Evolutionary conservation across 2,329 filamentous ascomycete species (phyloP).

Genomic region (Fusarium vanettenii): DNA sequence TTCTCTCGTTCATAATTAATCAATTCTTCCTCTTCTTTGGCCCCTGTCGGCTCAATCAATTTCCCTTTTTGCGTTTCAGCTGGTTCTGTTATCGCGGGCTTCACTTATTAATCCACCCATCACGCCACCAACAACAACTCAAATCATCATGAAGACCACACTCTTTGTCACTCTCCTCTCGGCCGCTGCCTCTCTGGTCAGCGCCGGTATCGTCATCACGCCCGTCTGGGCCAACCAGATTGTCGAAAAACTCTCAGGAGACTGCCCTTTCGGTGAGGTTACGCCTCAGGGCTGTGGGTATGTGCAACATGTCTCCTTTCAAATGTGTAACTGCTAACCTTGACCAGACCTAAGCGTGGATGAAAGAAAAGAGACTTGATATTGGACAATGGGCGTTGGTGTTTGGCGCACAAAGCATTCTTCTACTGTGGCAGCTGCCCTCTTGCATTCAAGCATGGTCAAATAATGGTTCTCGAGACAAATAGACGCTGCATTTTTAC

Average conservation of each 20-base stretch:
- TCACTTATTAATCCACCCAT: constrained; percentile 3
- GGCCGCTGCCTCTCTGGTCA: constrained; percentile 58
- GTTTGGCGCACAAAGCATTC: background rate
- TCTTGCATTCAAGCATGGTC: background rate
- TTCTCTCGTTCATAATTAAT: constrained; percentile 23
- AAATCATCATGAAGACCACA: constrained; percentile 45
- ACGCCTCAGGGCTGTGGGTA: constrained; percentile 70
- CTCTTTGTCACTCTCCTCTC: constrained; percentile 53
- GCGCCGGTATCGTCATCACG: constrained; percentile 66
- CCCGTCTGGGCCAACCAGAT: constrained; percentile 64
- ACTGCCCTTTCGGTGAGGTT: constrained; percentile 67
- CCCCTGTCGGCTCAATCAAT: constrained; percentile 14
- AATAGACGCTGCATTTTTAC: background rate
- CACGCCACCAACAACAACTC: constrained; percentile 10
- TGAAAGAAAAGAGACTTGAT: background rate
- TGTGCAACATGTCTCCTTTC: constrained; percentile 38
- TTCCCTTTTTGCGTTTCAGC: constrained; percentile 26
- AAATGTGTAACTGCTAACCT: background rate
- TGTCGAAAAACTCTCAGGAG: constrained; percentile 58
- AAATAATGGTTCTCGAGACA: background rate
- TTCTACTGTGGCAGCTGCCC: background rate
- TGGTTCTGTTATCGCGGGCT: constrained; percentile 31
- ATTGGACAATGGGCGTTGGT: background rate
- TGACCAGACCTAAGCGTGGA: background rate
- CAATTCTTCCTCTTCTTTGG: constrained; percentile 1